Conservation (phyloP, 1,139 yeast species). For the Yamadazyma sp. region DNA sequence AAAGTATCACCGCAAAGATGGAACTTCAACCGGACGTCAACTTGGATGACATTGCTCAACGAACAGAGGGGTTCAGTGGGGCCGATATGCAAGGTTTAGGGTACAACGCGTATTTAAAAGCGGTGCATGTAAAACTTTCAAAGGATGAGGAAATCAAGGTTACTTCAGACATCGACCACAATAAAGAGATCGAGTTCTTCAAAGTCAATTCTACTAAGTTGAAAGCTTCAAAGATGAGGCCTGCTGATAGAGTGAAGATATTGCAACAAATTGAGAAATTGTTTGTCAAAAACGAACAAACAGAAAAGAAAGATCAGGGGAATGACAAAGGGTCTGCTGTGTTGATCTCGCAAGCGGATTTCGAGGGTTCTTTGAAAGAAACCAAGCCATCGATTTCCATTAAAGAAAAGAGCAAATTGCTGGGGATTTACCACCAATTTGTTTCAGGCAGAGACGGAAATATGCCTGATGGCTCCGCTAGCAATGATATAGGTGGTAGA, state of each 20-base stretch:
- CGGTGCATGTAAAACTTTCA: slow-evolving; percentile 77
- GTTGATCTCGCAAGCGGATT: slow-evolving; percentile 52
- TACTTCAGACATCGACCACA: slow-evolving; percentile 16
- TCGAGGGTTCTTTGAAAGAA: slow-evolving; percentile 64
- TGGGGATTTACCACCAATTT: slow-evolving; percentile 68
- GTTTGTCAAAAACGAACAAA: slow-evolving; percentile 12
- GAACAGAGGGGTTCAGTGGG: slow-evolving; percentile 81
- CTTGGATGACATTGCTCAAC: slow-evolving; percentile 54
- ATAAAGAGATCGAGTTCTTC: slow-evolving; percentile 31
- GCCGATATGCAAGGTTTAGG: slow-evolving; percentile 94
- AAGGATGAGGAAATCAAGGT: slow-evolving; percentile 30
- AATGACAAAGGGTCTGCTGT: slow-evolving; percentile 20
- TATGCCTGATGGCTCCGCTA: slow-evolving; percentile 84
- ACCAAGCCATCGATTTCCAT: slow-evolving; percentile 86
- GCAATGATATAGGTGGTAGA: slow-evolving; percentile 84
- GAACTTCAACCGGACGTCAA: slow-evolving; percentile 50
- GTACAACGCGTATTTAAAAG: slow-evolving; percentile 87
- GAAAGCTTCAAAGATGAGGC: slow-evolving; percentile 31
- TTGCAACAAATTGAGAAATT: slow-evolving; percentile 49
- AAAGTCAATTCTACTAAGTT: slow-evolving; percentile 34
- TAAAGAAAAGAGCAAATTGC: slow-evolving; percentile 65
- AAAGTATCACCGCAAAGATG: slow-evolving; percentile 61
- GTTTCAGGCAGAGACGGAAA: slow-evolving; percentile 81
- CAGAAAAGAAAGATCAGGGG: slow-evolving; percentile 3
- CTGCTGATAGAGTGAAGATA: slow-evolving; percentile 46